Base-by-base conservation (phyloP, 2,329 filamentous ascomycete genomes). In the Verruconis gallopava region DNA sequence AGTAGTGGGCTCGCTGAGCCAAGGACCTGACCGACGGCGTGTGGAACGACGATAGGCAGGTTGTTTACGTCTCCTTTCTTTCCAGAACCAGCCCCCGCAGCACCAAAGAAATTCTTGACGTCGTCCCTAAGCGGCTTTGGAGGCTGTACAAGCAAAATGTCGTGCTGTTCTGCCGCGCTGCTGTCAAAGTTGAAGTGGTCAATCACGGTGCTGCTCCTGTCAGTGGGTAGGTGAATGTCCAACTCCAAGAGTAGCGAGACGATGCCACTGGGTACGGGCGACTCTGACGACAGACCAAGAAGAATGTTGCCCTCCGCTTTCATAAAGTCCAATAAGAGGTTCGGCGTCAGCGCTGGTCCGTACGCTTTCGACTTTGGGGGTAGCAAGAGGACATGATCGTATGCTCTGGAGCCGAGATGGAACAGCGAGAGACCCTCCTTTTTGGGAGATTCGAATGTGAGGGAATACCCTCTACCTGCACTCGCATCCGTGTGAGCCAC, bases 121-220 rank as follows among this genome's bases (percentile, higher is more conserved):
- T 78, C 84, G 18, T 75, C 55, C 51, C 81, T 79, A 47, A 81
- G 60, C 38, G 73, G 64, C 45, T 67, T 65, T 3, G 86, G 83
- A 25, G 75, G 70, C 34, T 82, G 75, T 40, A 95, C 66, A 21
- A 95, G 71, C 35, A 98, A 69, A 21, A 94, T 83, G 63, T 96
- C 85, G 63, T 98, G 91, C 56, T 78, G 75, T 49, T 95, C 86
- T 3, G 89, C 81, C 32, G 81, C 85, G 21, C 73, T 52, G 44
- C 73, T 70, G 56, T 96, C 89, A 65, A 91, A 91, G 67, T 85
- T 82, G 76, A 96, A 95, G 69, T 98, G 91, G 64, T 96, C 91
- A 47, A 96, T 80, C 4, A 94, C 81, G 44, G 89, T 69, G 44
- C 84, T 79, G 43, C 81, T 85, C 55, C 88, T 84, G 63, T 94